Percentiles rank a stretch among this genome's conserved stretches.
Evolutionary conservation across 2,329 filamentous ascomycete genomes (phyloP).

Genomic region (Mariannaea sp.): DNA sequence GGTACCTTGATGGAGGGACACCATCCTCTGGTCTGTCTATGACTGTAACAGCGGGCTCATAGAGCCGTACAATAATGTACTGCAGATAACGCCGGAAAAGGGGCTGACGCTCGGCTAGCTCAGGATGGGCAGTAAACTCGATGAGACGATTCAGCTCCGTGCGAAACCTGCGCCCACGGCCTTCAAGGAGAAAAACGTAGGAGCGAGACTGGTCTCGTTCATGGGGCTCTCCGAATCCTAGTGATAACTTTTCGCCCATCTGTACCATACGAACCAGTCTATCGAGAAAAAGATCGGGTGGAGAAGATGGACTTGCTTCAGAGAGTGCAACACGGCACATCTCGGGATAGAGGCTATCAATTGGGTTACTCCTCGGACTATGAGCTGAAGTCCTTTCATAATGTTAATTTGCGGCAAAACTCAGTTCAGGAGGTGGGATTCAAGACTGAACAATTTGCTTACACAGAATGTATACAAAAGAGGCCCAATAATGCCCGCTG

Average conservation of each 20-base stretch:
- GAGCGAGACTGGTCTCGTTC: conserved; percentile 36
- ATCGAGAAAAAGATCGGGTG: conserved; percentile 41
- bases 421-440: background rate
- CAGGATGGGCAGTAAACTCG: conserved; percentile 32
- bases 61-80: conserved; percentile 45
- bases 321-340: conserved; percentile 41
- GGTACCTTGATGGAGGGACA: conserved; percentile 36
- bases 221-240: conserved; percentile 40
- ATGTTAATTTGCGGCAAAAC: too few species aligned
- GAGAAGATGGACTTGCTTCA: conserved; percentile 30
- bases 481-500: conserved; percentile 47
- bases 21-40: conserved; percentile 34
- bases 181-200: conserved; percentile 42
- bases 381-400: conserved; percentile 43
- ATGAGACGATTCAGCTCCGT: conserved; percentile 42
- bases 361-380: conserved; percentile 42
- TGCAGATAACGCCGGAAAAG: conserved; percentile 41
- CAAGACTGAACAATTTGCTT: conserved; percentile 18
- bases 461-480: conserved; percentile 48
- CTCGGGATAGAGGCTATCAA: conserved; percentile 42
- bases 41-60: conserved; percentile 46
- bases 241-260: conserved; percentile 43
- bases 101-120: conserved; percentile 4
- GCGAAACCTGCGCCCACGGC: conserved; percentile 41
- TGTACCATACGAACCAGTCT: conserved; percentile 44